phyloP scores from a whole-genome alignment of 2,329 filamentous ascomycete genomes.

The Verticillium klebahnii region DNA sequence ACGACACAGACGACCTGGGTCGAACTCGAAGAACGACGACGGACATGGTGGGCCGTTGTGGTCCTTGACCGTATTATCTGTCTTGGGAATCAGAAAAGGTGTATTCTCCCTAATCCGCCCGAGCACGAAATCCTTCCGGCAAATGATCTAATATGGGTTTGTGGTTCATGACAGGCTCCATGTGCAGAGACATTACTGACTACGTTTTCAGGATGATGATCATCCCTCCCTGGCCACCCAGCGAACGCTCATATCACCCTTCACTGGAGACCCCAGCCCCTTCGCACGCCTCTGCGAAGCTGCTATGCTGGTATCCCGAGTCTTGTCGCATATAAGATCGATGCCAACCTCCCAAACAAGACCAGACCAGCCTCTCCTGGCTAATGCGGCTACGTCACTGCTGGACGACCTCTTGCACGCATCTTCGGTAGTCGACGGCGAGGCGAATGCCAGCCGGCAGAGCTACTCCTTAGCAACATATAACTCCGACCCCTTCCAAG shows the following conservation, averaged over 20 bases:
- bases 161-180: not conserved
- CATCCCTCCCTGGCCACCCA: slow-evolving; percentile 23
- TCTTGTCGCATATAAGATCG: slow-evolving; percentile 23
- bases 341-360: slow-evolving; percentile 7
- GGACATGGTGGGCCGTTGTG: slow-evolving; percentile 45
- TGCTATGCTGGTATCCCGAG: slow-evolving; percentile 26
- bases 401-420: not conserved
- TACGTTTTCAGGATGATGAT: slow-evolving; percentile 25
- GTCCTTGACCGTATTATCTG: slow-evolving; percentile 30
- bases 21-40: slow-evolving; percentile 38
- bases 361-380: not conserved
- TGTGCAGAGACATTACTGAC: not conserved
- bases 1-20: slow-evolving; percentile 34
- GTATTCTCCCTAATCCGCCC: slow-evolving; percentile 13
- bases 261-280: slow-evolving; percentile 39
- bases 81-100: slow-evolving; percentile 13
- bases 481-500: not conserved
- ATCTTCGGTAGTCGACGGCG: slow-evolving; percentile 1
- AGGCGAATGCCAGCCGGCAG: not conserved
- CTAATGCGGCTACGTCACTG: not conserved
- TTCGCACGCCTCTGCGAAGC: slow-evolving; percentile 46
- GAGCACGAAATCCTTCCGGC: slow-evolving; percentile 25
- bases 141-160: slow-evolving; percentile 35
- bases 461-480: not conserved
- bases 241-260: slow-evolving; percentile 30